Evolutionary conservation across 371 early-diverging fungal genomes (phyloP), one percentile per base, ranked within the genome.

Genomic region (Furculomyces boomerangus): DNA sequence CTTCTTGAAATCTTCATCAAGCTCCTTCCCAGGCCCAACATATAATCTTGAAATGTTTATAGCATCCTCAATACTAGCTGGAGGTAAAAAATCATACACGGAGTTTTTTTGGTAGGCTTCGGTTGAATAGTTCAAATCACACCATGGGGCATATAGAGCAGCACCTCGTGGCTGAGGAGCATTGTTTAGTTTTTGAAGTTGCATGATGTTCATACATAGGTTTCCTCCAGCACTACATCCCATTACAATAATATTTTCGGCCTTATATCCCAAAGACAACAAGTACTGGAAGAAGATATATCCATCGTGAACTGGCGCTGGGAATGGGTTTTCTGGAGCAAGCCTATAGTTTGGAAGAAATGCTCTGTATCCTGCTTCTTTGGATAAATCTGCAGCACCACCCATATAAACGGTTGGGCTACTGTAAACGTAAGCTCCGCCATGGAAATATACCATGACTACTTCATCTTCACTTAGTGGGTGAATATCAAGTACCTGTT

Each of bases 201-300:
- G 55, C 26, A 74, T 14, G 1, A 58, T 27, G 2, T 45, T 50
- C 28, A 65, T 20, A 3, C 57, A 58, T 5, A 69, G 57, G 24
- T 79, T 77, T 14, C 84, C 83, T 16, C 89, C 89, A 0, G 89
- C 88, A 22, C 81, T 81, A 56, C 88, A 90, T 2, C 92, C 92
- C 54, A 79, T 72, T 35, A 91, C 52, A 26, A 86, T 71, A 53
- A 91, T 78, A 39, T 81, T 74, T 26, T 72, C 65, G 0, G 80
- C 77, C 45, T 75, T 65, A n/a, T 79, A 73, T 0, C 62, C 60
- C 1, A 49, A 43, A 25, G 76, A 68, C 29, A 80, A 65, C 30
- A 94, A 64, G 51, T 78, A 74, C 39, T 75, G 50, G 58, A 87
- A 90, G 0, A 85, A 79, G 25, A 80, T 72, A 26, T 84, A 68